phyloP scores from a whole-genome alignment of 306 rosid genomes.

The Heteromeles arbutifolia region DNA sequence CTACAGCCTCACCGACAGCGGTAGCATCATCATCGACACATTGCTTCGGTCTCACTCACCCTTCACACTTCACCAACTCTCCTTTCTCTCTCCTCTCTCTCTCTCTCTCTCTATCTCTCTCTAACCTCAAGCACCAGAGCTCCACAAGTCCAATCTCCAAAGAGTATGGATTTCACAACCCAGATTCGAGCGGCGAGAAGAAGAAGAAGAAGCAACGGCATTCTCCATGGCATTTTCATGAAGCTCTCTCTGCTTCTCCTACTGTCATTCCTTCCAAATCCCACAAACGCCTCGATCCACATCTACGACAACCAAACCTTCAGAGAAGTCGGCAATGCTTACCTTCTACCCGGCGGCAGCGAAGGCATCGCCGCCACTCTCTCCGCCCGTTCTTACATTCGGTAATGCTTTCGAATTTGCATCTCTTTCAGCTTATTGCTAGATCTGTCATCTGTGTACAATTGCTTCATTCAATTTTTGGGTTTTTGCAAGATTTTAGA shows the following conservation, averaged over 20 bases:
- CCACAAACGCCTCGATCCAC: slow-evolving; percentile 66
- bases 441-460: neutral
- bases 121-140: neutral
- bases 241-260: neutral
- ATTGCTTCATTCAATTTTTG: neutral
- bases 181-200: neutral
- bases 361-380: slow-evolving; percentile 66
- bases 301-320: slow-evolving; percentile 54
- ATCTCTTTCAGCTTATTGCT: neutral
- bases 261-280: neutral
- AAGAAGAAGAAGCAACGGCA: neutral
- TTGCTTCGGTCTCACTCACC: slow-evolving; percentile 6
- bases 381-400: slow-evolving; percentile 50
- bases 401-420: slow-evolving; percentile 28
- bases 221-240: neutral
- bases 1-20: neutral
- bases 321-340: slow-evolving; percentile 73
- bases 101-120: neutral
- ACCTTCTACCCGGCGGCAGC: slow-evolving; percentile 94
- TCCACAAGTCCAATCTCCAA: neutral
- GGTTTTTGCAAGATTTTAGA: neutral
- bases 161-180: slow-evolving; percentile 2
- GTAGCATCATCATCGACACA: neutral
- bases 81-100: too few relatives aligned
- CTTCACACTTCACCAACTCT: neutral